Evolutionary conservation across 139 green algal species (phyloP).

Genomic region (Asterochloris sp.): DNA sequence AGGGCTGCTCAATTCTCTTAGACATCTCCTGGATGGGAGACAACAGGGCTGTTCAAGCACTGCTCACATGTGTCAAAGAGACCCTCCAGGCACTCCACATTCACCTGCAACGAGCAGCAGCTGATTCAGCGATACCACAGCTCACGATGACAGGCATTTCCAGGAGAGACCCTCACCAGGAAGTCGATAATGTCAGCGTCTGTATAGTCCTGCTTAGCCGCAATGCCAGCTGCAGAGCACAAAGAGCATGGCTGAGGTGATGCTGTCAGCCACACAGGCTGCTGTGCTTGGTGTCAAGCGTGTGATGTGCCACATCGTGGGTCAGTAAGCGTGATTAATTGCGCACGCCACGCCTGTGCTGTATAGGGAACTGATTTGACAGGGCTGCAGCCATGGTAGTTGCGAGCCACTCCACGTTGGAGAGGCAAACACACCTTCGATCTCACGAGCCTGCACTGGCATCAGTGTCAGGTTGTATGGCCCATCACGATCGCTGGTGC

Average conservation of each 20-base stretch:
- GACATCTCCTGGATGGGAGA: too few species aligned
- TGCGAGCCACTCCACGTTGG: neutral
- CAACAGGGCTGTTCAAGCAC: too few species aligned
- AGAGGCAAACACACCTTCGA: slow-evolving; percentile 7
- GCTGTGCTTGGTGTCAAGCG: neutral
- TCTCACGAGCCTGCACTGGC: slow-evolving; percentile 11
- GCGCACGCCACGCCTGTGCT: neutral
- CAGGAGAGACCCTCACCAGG: slow-evolving; percentile 25
- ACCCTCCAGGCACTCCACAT: slow-evolving; percentile 33
- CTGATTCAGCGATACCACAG: neutral
- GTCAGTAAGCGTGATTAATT: neutral
- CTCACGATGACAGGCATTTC: neutral
- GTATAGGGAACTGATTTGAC: neutral
- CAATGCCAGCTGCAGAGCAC: slow-evolving; percentile 14
- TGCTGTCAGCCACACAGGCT: neutral
- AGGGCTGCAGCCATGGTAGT: neutral
- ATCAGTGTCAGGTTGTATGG: slow-evolving; percentile 27
- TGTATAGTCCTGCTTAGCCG: slow-evolving; percentile 19
- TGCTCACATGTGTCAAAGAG: too few species aligned
- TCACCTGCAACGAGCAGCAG: neutral
- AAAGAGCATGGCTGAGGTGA: neutral
- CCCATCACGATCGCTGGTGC: neutral
- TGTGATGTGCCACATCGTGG: neutral
- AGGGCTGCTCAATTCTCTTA: too few species aligned
- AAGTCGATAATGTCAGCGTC: slow-evolving; percentile 29